phyloP scores from a whole-genome alignment of 768 basidiomycete species.

The Kwoniella heveanensis region DNA sequence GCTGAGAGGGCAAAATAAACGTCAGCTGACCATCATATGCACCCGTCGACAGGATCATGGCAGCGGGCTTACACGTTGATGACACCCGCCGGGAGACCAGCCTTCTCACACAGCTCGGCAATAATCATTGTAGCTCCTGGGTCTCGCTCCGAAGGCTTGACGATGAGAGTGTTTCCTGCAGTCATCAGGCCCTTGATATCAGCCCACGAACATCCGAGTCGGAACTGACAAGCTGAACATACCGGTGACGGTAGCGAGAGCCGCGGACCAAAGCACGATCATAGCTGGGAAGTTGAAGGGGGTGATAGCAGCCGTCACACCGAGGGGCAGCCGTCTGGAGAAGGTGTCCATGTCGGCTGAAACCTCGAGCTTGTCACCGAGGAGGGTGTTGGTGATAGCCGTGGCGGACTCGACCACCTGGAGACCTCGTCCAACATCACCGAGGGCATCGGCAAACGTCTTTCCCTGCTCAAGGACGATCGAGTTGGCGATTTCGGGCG shows the following conservation, averaged over 20 bases:
- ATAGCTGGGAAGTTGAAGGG: constrained; percentile 62
- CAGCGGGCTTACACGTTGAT: constrained; percentile 63
- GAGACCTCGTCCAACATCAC: constrained; percentile 87
- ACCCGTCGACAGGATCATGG: too few relatives aligned
- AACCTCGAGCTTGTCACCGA: constrained; percentile 89
- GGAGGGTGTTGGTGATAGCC: constrained; percentile 77
- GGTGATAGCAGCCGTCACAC: constrained; percentile 70
- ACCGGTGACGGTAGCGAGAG: constrained; percentile 55
- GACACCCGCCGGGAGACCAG: constrained; percentile 70
- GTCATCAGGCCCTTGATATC: too few relatives aligned
- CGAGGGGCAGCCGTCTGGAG: constrained; percentile 77
- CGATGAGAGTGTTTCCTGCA: constrained; percentile 81
- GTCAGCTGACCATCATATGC: too few relatives aligned
- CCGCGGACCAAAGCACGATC: constrained; percentile 93
- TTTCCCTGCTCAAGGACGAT: constrained; percentile 97
- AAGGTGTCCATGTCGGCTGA: constrained; percentile 93
- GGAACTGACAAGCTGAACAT: neutral
- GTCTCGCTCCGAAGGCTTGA: constrained; percentile 95
- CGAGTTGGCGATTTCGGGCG: constrained; percentile 79
- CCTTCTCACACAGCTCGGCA: constrained; percentile 86
- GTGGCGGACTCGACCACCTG: constrained; percentile 68
- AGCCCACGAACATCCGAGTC: too few relatives aligned
- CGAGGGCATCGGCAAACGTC: constrained; percentile 89
- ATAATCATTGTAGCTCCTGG: constrained; percentile 98
- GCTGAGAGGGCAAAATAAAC: constrained; percentile 55